Conservation (phyloP, 208 protist species). For the Trypanosoma melophagium region DNA sequence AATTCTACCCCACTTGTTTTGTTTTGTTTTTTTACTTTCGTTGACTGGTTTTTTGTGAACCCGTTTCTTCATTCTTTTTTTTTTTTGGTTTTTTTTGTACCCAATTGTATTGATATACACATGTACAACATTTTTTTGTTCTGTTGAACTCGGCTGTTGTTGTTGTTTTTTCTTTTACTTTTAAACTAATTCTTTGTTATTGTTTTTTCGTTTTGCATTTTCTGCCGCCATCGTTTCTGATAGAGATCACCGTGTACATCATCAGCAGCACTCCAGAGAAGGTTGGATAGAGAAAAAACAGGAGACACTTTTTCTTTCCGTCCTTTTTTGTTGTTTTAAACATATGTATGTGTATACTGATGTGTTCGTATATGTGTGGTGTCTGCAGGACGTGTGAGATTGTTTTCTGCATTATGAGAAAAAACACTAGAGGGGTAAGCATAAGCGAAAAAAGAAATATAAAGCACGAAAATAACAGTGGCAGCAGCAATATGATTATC, state of each 20-base stretch:
- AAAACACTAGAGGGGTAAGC: no score
- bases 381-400: no score
- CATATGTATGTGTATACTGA: not conserved
- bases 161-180: slow-evolving; percentile 12
- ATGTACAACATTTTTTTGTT: not conserved
- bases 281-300: not conserved
- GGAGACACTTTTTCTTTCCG: not conserved
- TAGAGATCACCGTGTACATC: no score
- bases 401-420: no score
- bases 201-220: slow-evolving; percentile 18
- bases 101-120: not conserved
- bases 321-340: slow-evolving; percentile 2
- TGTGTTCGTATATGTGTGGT: not conserved
- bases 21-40: not conserved
- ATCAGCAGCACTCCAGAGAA: no score
- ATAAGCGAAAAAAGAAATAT: no score
- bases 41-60: slow-evolving; percentile 9
- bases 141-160: not conserved
- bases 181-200: slow-evolving; percentile 12
- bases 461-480: no score
- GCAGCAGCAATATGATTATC: no score
- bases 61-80: slow-evolving; percentile 6
- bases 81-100: slow-evolving; percentile 20
- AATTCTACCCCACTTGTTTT: not conserved
- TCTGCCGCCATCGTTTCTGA: not conserved